These are phyloP conservation scores for Botrytis porri DNA, from an alignment of 2,329 filamentous ascomycete species.

Conservation along the genomic window DNA sequence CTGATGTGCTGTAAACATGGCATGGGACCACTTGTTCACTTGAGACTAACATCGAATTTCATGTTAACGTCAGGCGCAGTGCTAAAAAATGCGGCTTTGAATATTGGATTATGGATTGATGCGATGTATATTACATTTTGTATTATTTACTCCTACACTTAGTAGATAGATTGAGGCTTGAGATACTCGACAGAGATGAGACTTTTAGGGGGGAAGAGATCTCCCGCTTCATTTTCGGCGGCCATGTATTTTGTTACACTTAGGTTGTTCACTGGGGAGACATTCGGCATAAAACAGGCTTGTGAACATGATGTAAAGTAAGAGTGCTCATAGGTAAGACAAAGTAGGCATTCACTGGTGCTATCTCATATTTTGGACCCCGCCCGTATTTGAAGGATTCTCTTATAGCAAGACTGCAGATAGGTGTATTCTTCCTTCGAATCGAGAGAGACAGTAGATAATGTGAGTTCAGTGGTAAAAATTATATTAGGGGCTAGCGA, in stretches of 20 bases:
- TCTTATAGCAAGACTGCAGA: not conserved
- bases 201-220: too few species aligned
- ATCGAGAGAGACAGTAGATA: not conserved
- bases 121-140: too few species aligned
- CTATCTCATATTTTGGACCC: not conserved
- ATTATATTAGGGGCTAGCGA: not conserved
- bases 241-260: not conserved
- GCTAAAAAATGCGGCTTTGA: too few species aligned
- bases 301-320: not conserved
- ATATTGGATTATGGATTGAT: too few species aligned
- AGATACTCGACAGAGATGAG: too few species aligned
- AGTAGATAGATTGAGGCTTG: too few species aligned
- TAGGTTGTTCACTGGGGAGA: not conserved
- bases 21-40: too few species aligned
- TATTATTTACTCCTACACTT: too few species aligned
- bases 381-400: not conserved
- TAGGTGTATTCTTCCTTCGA: not conserved
- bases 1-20: too few species aligned
- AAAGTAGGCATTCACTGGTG: not conserved
- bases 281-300: not conserved
- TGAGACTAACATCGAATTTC: too few species aligned
- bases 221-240: not conserved
- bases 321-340: not conserved
- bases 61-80: too few species aligned
- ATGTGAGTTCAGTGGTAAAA: not conserved